Base-by-base conservation (phyloP, 2,329 filamentous ascomycete species). In the Colletotrichum endophyticum region DNA sequence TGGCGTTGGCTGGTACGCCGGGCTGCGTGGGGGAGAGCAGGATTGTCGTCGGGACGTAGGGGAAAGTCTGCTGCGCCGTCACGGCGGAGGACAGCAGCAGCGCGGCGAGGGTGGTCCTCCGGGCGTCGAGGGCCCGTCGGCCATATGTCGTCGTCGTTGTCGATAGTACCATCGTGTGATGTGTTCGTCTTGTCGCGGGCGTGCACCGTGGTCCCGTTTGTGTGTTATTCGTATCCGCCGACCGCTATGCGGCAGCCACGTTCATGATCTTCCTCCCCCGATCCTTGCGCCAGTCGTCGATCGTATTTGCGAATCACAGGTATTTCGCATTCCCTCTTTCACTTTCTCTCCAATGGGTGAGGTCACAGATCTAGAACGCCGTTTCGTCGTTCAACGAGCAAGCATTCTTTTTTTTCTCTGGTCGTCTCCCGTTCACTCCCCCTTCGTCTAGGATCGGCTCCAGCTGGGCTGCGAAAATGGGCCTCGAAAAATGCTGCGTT, bases 1-100 rank as follows among this genome's bases (percentile, higher is more conserved):
- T 83, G 71, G 79, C 83, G 78, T 80, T 81, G 81, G 81, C 83
- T 34, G 79, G 73, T 39, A 86, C 86, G 27, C 86, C 84, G 77
- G 90, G 88, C 70, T 87, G 83, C 73, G 84, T 81, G 73, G 84
- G 81, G 8, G 90, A 87, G 62, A 92, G 88, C 74, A 96, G 90
- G 69, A 98, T 89, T 34, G 91, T 92, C 0, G 95, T 95, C 4
- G 95, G 94, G 72, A 93, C 92, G 86, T 98, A 98, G 30, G 95
- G 95, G 69, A 95, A 89, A 66, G 83, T 84, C 80, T 88, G 86
- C 68, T 88, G 87, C 8, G 84, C 80, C 49, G 81, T 78, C 25
- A 57, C 76, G 25, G 70, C 27, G 16, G 73, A 61, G 5, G 73
- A 53, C 28, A 78, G 34, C n/a, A 78, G 57, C 70, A 78, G 63